These are phyloP conservation scores for Bassia scoparia DNA, from an alignment of 148 eudicot genomes.

Conservation along the genomic window DNA sequence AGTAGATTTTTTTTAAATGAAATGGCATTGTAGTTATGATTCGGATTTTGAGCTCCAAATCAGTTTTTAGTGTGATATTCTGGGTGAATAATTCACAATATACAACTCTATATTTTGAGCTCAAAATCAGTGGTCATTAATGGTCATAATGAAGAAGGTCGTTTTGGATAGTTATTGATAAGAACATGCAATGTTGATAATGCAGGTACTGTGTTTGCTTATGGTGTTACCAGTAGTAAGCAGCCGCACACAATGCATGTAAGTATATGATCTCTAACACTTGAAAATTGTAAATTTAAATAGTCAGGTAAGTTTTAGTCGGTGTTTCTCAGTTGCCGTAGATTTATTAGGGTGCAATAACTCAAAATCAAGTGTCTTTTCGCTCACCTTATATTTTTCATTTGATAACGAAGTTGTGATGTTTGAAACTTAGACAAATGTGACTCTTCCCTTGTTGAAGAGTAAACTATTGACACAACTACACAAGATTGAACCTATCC, in stretches of 20 bases:
- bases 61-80: not conserved
- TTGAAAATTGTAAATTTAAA: not conserved
- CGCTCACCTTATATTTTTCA: too few species aligned
- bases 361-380: not conserved
- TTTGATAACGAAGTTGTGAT: not conserved
- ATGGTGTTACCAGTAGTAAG: constrained; percentile 99
- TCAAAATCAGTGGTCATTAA: constrained; percentile 38
- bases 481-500: not conserved
- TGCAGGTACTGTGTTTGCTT: constrained; percentile 98
- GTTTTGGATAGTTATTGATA: not conserved
- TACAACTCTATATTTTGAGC: not conserved
- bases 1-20: too few species aligned
- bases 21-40: too few species aligned
- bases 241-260: constrained; percentile 99
- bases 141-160: not conserved
- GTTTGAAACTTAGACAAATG: not conserved
- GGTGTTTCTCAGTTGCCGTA: not conserved
- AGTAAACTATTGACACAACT: not conserved
- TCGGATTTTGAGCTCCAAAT: too few species aligned
- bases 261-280: constrained; percentile 27
- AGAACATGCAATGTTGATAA: constrained; percentile 14
- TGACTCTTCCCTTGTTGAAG: not conserved
- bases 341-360: too few species aligned
- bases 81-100: not conserved
- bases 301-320: not conserved